Evolutionary conservation across 306 rosid genomes (phyloP).

Genomic region (Acmispon strigosus): DNA sequence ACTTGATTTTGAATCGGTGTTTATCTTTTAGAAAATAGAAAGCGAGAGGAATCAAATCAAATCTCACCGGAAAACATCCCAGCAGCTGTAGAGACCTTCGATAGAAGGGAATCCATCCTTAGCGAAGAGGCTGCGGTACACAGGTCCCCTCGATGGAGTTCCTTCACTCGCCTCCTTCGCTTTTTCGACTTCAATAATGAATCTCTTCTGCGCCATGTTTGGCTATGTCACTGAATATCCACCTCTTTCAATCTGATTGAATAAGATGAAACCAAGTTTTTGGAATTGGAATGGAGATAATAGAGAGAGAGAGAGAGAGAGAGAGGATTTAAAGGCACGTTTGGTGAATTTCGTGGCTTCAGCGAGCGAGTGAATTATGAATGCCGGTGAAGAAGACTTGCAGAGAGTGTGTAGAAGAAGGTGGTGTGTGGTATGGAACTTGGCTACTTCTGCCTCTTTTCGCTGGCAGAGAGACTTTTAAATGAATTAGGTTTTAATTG

Average conservation of each 20-base stretch:
- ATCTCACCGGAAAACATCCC: conserved; percentile 84
- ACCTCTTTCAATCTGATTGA: neutral
- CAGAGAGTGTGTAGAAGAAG: neutral
- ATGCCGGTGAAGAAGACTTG: neutral
- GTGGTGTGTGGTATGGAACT: neutral
- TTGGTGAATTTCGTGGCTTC: neutral
- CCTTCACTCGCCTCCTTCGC: conserved; percentile 48
- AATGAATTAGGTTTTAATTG: conserved; percentile 14
- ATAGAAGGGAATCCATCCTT: conserved; percentile 79
- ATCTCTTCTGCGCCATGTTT: conserved; percentile 48
- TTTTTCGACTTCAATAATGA: conserved; percentile 61
- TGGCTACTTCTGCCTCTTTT: neutral
- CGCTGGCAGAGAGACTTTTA: neutral
- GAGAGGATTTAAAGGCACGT: neutral
- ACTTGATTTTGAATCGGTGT: neutral
- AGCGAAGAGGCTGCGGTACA: conserved; percentile 73
- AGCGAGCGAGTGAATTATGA: no score
- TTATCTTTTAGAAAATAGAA: neutral
- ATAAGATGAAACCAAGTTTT: neutral
- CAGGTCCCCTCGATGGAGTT: conserved; percentile 67
- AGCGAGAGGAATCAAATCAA: no score
- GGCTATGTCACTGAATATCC: neutral
- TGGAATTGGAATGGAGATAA: neutral
- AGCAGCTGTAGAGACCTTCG: conserved; percentile 65
- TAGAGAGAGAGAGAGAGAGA: neutral